These are phyloP conservation scores for Nakazawaea populi DNA, from an alignment of 805 yeast genomes.

Conservation along the genomic window DNA sequence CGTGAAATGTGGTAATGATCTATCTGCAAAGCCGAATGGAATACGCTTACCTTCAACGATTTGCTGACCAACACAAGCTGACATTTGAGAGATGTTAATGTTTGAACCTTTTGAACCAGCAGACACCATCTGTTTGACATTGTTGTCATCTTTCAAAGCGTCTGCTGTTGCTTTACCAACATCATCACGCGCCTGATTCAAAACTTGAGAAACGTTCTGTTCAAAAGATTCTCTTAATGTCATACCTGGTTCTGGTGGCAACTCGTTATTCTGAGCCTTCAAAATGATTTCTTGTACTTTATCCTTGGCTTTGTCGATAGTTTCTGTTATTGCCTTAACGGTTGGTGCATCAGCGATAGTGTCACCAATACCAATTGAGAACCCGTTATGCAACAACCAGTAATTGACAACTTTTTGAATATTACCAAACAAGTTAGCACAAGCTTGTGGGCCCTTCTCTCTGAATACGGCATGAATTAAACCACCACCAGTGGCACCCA, in stretches of 20 bases:
- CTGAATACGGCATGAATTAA: constrained; percentile 95
- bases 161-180: constrained; percentile 99
- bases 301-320: constrained; percentile 87
- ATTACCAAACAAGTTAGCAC: constrained; percentile 87
- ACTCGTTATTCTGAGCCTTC: constrained; percentile 83
- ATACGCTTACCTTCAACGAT: constrained; percentile 99
- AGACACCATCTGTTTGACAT: constrained; percentile 98
- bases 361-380: constrained; percentile 99
- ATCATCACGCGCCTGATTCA: constrained; percentile 97
- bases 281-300: constrained; percentile 91
- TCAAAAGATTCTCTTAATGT: constrained; percentile 97
- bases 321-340: constrained; percentile 88
- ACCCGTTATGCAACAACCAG: constrained; percentile 95
- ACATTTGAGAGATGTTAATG: constrained; percentile 98
- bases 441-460: constrained; percentile 89
- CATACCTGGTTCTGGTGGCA: constrained; percentile 99
- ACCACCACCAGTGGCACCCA: constrained; percentile 98
- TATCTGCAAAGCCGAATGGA: constrained; percentile 93
- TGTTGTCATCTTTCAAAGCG: constrained; percentile 87
- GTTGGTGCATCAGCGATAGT: constrained; percentile 98
- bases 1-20: constrained; percentile 96
- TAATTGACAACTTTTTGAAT: constrained; percentile 93
- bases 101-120: constrained; percentile 99
- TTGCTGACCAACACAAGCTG: constrained; percentile 99
- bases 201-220: constrained; percentile 90